Evolutionary conservation across 768 basidiomycete species (phyloP).

Genomic region (Suillus variegatus): DNA sequence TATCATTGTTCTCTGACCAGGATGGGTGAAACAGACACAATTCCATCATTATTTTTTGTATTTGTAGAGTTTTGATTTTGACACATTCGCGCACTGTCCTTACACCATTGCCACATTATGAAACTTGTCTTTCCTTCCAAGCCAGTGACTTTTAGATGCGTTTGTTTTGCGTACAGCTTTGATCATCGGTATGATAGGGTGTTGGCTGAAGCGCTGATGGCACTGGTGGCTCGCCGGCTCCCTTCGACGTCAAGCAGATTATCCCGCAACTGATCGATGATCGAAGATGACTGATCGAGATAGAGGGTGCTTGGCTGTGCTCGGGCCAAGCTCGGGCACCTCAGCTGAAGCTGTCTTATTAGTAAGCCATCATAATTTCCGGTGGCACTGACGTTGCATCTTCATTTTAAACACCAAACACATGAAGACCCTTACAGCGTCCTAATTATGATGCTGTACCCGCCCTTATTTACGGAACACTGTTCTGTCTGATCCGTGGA

Average conservation of each 20-base stretch:
- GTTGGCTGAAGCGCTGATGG: background rate
- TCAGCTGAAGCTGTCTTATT: background rate
- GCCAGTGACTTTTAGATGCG: background rate
- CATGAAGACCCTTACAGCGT: background rate
- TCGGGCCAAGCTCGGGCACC: too few relatives aligned
- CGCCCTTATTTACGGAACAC: background rate
- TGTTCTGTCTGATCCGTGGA: background rate
- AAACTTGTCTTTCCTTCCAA: background rate
- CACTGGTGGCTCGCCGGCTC: background rate
- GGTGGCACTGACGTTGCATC: background rate
- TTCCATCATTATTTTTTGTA: background rate
- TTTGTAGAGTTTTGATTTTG: background rate
- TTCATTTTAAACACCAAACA: background rate
- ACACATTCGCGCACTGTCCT: background rate
- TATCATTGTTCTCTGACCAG: conserved; percentile 26
- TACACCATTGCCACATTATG: background rate
- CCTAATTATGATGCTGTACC: background rate
- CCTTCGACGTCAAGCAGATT: background rate
- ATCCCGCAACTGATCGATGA: background rate
- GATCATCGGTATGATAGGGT: background rate
- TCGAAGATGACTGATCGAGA: background rate
- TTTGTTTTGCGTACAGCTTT: background rate
- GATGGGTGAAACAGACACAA: background rate
- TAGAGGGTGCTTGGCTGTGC: background rate
- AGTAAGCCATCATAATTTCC: background rate